Evolutionary conservation across 805 yeast genomes (phyloP).

Genomic region (Candida insectorum): DNA sequence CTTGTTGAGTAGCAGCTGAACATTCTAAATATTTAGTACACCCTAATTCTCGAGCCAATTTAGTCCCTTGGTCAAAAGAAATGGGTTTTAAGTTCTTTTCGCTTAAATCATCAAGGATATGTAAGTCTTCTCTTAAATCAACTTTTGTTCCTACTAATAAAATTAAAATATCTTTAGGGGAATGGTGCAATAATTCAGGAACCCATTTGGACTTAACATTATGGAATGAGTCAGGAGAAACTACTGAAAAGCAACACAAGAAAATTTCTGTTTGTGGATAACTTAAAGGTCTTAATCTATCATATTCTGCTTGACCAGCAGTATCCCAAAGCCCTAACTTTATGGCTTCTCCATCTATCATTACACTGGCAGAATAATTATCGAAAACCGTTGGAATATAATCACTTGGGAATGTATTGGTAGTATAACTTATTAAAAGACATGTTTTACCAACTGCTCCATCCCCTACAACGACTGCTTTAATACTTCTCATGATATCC

Average conservation of each 20-base stretch:
- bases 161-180: slow-evolving; percentile 65
- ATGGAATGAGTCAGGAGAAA: slow-evolving; percentile 74
- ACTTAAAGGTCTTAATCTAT: slow-evolving; percentile 81
- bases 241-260: slow-evolving; percentile 79
- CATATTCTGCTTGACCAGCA: slow-evolving; percentile 93
- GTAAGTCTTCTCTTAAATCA: slow-evolving; percentile 80
- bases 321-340: slow-evolving; percentile 94
- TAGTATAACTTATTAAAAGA: slow-evolving; percentile 80
- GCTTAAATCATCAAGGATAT: slow-evolving; percentile 63
- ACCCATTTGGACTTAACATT: slow-evolving; percentile 74
- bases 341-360: slow-evolving; percentile 77
- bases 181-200: slow-evolving; percentile 84
- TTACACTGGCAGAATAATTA: slow-evolving; percentile 82
- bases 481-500: slow-evolving; percentile 79
- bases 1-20: slow-evolving; percentile 85
- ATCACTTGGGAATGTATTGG: slow-evolving; percentile 89
- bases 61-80: slow-evolving; percentile 55
- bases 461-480: slow-evolving; percentile 92
- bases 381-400: slow-evolving; percentile 94
- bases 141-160: slow-evolving; percentile 84
- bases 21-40: slow-evolving; percentile 80
- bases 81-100: slow-evolving; percentile 64
- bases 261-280: slow-evolving; percentile 92
- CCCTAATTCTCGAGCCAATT: slow-evolving; percentile 66
- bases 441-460: slow-evolving; percentile 97